phyloP scores from a whole-genome alignment of 1,139 yeast genomes.

The Pichia sp. region DNA sequence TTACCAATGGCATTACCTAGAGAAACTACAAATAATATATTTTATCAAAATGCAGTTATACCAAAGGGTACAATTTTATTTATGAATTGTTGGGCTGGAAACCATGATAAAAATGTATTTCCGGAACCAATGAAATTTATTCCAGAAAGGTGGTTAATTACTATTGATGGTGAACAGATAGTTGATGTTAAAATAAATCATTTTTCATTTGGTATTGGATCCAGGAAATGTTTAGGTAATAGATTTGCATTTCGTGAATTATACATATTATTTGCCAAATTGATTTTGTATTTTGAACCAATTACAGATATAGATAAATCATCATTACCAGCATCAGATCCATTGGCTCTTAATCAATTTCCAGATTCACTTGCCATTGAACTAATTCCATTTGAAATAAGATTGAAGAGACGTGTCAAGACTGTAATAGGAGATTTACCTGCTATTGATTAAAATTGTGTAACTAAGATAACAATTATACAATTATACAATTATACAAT shows the following conservation, averaged over 20 bases:
- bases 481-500: no score
- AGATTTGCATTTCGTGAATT: constrained; percentile 57
- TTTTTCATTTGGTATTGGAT: constrained; percentile 65
- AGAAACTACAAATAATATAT: constrained; percentile 45
- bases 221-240: constrained; percentile 64
- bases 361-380: constrained; percentile 59
- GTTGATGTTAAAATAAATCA: constrained; percentile 31
- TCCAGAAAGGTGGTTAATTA: constrained; percentile 52
- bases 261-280: constrained; percentile 40
- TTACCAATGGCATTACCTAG: constrained; percentile 66
- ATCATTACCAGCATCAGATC: constrained; percentile 30
- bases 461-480: no score
- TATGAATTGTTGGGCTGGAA: constrained; percentile 68
- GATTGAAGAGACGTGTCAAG: constrained; percentile 17
- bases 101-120: constrained; percentile 50
- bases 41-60: constrained; percentile 35
- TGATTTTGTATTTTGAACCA: constrained; percentile 32
- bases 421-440: no score
- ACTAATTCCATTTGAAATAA: constrained; percentile 41
- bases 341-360: constrained; percentile 41
- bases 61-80: constrained; percentile 53
- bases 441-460: no score
- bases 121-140: constrained; percentile 45
- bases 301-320: background rate
- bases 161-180: constrained; percentile 18